These are phyloP conservation scores for Ophiostoma ulmi DNA, from an alignment of 2,329 filamentous ascomycete species.

Conservation along the genomic window DNA sequence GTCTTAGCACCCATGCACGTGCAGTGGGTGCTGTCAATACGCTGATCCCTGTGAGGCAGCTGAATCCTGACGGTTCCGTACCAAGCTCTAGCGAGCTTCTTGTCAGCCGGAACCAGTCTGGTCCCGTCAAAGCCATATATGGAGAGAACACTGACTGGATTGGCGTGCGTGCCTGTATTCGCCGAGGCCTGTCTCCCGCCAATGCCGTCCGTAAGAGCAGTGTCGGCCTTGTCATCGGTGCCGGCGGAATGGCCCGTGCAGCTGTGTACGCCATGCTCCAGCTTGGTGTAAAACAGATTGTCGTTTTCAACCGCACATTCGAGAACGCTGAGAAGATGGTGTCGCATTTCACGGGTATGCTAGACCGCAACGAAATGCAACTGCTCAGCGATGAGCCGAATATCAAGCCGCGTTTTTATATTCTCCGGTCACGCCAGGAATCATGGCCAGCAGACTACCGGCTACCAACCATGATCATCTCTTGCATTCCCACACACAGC, in stretches of 20 bases:
- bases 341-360: constrained; percentile 58
- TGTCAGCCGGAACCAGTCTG: constrained; percentile 54
- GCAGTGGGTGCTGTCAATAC: constrained; percentile 70
- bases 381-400: constrained; percentile 27
- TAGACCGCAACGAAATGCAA: constrained; percentile 34
- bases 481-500: constrained; percentile 65
- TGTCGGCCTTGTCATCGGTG: constrained; percentile 54
- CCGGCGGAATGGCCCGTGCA: constrained; percentile 67
- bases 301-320: constrained; percentile 63
- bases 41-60: constrained; percentile 58
- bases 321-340: constrained; percentile 58
- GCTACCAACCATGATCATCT: constrained; percentile 66
- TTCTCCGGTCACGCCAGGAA: constrained; percentile 52
- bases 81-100: constrained; percentile 39
- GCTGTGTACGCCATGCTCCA: constrained; percentile 69
- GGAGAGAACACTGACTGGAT: constrained; percentile 46
- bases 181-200: constrained; percentile 61
- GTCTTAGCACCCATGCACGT: constrained; percentile 61
- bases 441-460: constrained; percentile 58
- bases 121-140: constrained; percentile 58
- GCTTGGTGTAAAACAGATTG: constrained; percentile 66
- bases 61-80: constrained; percentile 31
- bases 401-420: constrained; percentile 35
- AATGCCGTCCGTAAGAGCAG: constrained; percentile 53
- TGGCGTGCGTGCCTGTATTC: constrained; percentile 50